phyloP scores from a whole-genome alignment of 148 eudicot genomes.

The Chenopodium berlandieri region DNA sequence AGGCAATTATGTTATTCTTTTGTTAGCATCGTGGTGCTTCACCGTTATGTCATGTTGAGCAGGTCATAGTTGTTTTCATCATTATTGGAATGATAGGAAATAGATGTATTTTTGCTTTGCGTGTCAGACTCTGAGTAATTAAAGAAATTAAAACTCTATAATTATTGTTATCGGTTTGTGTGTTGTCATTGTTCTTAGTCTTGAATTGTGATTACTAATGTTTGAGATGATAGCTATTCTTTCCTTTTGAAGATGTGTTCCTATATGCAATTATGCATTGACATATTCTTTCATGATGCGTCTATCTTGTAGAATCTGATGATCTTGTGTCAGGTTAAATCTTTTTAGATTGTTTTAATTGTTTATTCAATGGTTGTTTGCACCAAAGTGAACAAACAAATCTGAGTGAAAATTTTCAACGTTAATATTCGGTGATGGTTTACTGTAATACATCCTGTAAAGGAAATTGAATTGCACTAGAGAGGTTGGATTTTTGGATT shows the following conservation, averaged over 20 bases:
- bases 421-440: background rate
- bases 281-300: slow-evolving; percentile 12
- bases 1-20: too few relatives aligned
- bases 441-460: background rate
- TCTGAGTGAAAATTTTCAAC: background rate
- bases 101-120: background rate
- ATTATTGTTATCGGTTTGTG: background rate
- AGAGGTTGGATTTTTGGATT: background rate
- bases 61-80: background rate
- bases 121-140: background rate
- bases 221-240: background rate
- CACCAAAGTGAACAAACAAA: background rate
- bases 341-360: slow-evolving; percentile 19
- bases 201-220: background rate
- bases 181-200: background rate
- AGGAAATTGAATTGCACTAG: background rate
- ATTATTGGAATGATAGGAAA: slow-evolving; percentile 7
- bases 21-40: too few relatives aligned
- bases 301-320: slow-evolving; percentile 52
- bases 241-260: background rate
- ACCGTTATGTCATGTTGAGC: too few relatives aligned
- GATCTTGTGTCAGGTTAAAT: slow-evolving; percentile 53
- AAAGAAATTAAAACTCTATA: background rate
- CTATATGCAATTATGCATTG: background rate
- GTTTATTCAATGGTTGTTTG: background rate